Percentiles rank a stretch among this genome's conserved stretches.
Conservation (phyloP, 208 protist species). For the Novymonas esmeraldas region DNA sequence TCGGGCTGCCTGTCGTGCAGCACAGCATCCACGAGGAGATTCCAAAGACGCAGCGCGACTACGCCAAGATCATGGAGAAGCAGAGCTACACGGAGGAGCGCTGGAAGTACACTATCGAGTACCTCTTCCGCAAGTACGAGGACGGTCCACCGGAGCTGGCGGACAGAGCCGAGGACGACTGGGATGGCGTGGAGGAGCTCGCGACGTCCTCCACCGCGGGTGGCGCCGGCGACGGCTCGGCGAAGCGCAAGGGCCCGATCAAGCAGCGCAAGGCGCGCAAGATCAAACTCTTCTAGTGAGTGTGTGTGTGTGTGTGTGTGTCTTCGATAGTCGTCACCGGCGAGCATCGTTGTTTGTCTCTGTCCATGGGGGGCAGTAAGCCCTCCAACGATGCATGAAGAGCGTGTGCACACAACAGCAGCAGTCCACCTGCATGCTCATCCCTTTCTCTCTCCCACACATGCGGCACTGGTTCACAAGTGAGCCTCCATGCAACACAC, state of each 20-base stretch:
- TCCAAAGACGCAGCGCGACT: constrained; percentile 74
- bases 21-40: constrained; percentile 85
- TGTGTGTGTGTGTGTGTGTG: background rate
- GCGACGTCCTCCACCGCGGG: constrained; percentile 32
- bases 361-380: too few species aligned
- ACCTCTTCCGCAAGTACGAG: constrained; percentile 89
- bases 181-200: constrained; percentile 75
- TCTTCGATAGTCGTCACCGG: background rate
- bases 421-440: too few species aligned
- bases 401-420: too few species aligned
- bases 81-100: constrained; percentile 89
- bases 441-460: too few species aligned
- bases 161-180: constrained; percentile 66
- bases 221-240: constrained; percentile 37
- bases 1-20: constrained; percentile 79
- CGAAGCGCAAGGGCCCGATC: constrained; percentile 76
- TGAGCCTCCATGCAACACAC: too few species aligned
- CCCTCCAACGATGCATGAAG: too few species aligned
- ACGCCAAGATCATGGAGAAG: constrained; percentile 84
- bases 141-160: constrained; percentile 79
- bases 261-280: constrained; percentile 91
- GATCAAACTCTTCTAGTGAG: constrained; percentile 80
- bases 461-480: too few species aligned
- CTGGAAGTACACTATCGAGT: constrained; percentile 92
- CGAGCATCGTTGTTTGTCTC: too few species aligned